Evolutionary conservation across 805 yeast species (phyloP).

Genomic region (Candida rishiriensis): DNA sequence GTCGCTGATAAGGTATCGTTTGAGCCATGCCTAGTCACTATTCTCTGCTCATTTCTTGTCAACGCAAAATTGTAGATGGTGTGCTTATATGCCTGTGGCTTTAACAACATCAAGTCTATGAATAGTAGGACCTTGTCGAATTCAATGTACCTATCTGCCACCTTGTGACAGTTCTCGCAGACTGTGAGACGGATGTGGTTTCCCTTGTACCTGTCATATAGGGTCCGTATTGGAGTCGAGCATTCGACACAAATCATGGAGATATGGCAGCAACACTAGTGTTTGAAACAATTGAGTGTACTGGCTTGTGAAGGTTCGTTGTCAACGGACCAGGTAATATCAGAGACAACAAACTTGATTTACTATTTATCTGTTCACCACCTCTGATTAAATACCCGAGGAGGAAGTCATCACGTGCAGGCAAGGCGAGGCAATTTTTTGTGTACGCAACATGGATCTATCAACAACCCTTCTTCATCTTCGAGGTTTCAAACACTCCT

Average conservation of each 20-base stretch:
- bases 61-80: slow-evolving; percentile 62
- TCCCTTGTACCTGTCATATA: slow-evolving; percentile 70
- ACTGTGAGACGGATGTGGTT: slow-evolving; percentile 76
- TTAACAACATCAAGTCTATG: slow-evolving; percentile 76
- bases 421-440: too few species aligned
- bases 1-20: background rate
- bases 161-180: slow-evolving; percentile 64
- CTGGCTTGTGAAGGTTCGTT: too few species aligned
- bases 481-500: too few species aligned
- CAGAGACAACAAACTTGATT: too few species aligned
- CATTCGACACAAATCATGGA: slow-evolving; percentile 90
- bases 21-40: slow-evolving; percentile 18
- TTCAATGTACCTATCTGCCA: slow-evolving; percentile 90
- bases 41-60: slow-evolving; percentile 23
- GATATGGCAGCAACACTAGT: too few species aligned
- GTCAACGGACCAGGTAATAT: too few species aligned
- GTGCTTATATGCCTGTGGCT: slow-evolving; percentile 87
- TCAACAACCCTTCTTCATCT: too few species aligned
- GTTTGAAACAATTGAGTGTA: too few species aligned
- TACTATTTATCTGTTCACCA: too few species aligned
- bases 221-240: slow-evolving; percentile 54
- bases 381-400: too few species aligned
- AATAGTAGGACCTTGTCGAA: slow-evolving; percentile 79
- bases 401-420: too few species aligned
- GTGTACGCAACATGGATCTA: too few species aligned